Base-by-base conservation (phyloP, 306 rosid species). In the Mucuna pruriens region DNA sequence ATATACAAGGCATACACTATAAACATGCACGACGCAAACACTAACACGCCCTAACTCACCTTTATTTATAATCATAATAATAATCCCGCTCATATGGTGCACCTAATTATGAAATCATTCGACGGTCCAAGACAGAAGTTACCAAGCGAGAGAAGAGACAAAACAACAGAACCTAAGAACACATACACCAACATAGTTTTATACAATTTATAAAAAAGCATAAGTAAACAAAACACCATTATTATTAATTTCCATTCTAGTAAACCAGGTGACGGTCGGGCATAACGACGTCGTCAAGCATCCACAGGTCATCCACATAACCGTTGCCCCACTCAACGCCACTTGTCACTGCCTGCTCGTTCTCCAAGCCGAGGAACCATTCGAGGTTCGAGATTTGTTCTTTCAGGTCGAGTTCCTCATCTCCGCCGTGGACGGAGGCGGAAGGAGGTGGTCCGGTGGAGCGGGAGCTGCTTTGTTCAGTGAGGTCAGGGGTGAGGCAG, bases 341-440 rank as follows among this genome's bases (percentile, higher is more conserved):
- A 5, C 66, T 74, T 2, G 0, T 8, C 51, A 42, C 13, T 87
- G 26, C 54, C 46, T 3, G 74, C 19, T 78, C 83, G 5, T 81
- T 77, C 63, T 91, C 94, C 75, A 93, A 73, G 16, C 89, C 94
- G 20, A 95, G 84, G 25, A 95, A 86, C 58, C 86, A 87, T 46
- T 95, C 98, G 57, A 95, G 84, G n/a, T n/a, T n/a, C n/a, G n/a
- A n/a, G n/a, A n/a, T n/a, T n/a, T n/a, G n/a, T 38, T 83, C 80
- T 6, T 90, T 86, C 67, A 91, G 88, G 46, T 89, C 88, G 40
- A 66, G 60, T 3, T 68, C 83, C 33, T 67, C 40, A 2, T 52
- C 71, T 0, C 34, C 22, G 15, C 45, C 22, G 15, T 20, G 3
- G 26, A 12, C 0, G 49, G 64, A 4, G 5, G 33, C 0, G 39